A percentile compares a stretch with the other conserved stretches of the same genome.
These are phyloP conservation scores for Colletotrichum karsti DNA, from an alignment of 2,329 filamentous ascomycete species.

Conservation along the genomic window DNA sequence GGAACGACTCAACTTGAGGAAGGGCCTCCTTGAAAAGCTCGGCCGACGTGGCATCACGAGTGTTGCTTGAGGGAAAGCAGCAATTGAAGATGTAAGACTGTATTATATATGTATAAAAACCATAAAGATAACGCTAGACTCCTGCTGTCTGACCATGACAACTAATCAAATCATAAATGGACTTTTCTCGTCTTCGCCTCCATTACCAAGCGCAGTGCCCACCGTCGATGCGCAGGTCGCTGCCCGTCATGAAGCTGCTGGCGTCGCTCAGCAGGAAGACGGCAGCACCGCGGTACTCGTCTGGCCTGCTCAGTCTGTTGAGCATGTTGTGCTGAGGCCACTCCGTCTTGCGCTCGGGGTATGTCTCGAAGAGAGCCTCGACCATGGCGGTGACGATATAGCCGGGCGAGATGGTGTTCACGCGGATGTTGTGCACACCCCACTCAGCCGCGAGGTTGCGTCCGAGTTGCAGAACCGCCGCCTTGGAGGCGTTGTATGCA, in stretches of 20 bases:
- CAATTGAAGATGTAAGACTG: background rate
- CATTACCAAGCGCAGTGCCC: conserved; percentile 70
- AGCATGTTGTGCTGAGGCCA: conserved; percentile 93
- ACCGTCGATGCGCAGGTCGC: conserved; percentile 75
- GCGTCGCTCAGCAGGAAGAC: conserved; percentile 51
- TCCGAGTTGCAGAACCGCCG: conserved; percentile 75
- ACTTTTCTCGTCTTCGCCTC: background rate
- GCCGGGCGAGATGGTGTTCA: conserved; percentile 83
- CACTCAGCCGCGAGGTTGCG: conserved; percentile 78
- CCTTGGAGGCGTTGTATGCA: conserved; percentile 81
- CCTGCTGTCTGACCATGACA: conserved; percentile 12
- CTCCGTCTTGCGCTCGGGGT: conserved; percentile 70
- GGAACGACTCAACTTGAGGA: conserved; percentile 51
- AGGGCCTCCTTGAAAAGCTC: conserved; percentile 53
- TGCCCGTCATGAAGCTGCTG: conserved; percentile 52
- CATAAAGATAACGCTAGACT: conserved; percentile 5
- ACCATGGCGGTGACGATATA: conserved; percentile 89
- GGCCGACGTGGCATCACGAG: conserved; percentile 46
- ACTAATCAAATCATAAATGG: conserved; percentile 2
- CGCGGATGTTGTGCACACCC: conserved; percentile 76
- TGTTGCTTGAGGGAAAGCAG: background rate
- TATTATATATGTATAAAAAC: conserved; percentile 18
- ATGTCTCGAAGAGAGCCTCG: conserved; percentile 77
- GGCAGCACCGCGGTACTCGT: conserved; percentile 77
- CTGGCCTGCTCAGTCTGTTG: conserved; percentile 70